Conservation (phyloP, 1,284 basidiomycete genomes). For the Apiotrichum akiyoshidainum region DNA sequence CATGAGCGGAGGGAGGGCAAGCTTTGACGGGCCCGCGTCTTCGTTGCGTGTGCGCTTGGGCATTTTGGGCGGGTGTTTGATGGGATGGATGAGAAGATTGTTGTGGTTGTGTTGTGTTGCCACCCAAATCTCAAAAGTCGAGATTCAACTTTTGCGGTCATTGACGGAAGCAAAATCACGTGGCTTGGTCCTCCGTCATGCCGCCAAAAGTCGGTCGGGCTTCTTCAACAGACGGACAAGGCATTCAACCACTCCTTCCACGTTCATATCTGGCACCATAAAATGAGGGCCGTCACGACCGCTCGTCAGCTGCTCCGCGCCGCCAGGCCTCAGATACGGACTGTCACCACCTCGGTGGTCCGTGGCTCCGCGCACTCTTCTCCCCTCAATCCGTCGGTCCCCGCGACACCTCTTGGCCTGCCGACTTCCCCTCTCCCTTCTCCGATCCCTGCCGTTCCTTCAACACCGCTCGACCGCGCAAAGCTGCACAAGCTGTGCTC, state of each 20-base stretch:
- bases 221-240: too few relatives aligned
- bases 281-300: background rate
- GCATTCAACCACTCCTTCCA: too few relatives aligned
- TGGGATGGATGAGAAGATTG: background rate
- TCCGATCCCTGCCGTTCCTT: conserved; percentile 11
- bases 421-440: conserved; percentile 11
- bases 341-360: background rate
- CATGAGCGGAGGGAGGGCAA: background rate
- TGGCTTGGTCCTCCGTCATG: too few relatives aligned
- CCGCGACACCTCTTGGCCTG: conserved; percentile 10
- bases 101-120: conserved; percentile 1
- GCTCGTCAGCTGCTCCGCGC: background rate
- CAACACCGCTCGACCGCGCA: conserved; percentile 8
- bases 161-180: conserved; percentile 1
- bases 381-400: conserved; percentile 10
- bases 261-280: background rate
- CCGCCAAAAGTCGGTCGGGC: background rate
- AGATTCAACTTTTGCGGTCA: conserved; percentile 1
- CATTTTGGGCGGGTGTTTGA: background rate
- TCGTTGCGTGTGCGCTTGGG: background rate
- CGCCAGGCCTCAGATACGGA: background rate
- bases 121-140: background rate
- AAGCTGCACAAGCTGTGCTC: conserved; percentile 15
- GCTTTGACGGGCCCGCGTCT: conserved; percentile 1
- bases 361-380: background rate